These are phyloP conservation scores for Mycogone perniciosa DNA, from an alignment of 2,329 filamentous ascomycete genomes.

Conservation along the genomic window DNA sequence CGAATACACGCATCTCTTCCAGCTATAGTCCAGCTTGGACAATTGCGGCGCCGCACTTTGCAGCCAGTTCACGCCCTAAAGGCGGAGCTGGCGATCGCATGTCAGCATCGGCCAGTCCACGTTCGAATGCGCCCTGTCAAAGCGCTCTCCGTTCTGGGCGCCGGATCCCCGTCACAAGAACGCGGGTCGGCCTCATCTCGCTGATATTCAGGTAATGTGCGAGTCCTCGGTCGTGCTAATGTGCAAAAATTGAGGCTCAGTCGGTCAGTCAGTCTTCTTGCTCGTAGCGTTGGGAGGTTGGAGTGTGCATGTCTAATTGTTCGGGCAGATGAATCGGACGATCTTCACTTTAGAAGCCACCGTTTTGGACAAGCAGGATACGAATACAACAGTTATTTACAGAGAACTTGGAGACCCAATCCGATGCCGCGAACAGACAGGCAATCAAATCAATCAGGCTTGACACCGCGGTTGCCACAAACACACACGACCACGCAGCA, in stretches of 20 bases:
- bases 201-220: neutral
- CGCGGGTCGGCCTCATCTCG: slow-evolving; percentile 7
- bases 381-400: too few species aligned
- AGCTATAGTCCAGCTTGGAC: too few species aligned
- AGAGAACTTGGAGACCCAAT: too few species aligned
- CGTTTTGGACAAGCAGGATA: too few species aligned
- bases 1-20: too few species aligned
- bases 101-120: neutral
- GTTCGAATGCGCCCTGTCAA: neutral
- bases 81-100: slow-evolving; percentile 8
- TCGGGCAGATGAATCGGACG: too few species aligned
- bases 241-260: neutral
- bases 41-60: neutral
- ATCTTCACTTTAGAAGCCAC: too few species aligned
- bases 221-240: neutral
- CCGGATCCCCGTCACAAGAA: slow-evolving; percentile 1
- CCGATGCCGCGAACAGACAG: too few species aligned
- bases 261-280: too few species aligned
- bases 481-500: neutral
- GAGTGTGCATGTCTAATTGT: too few species aligned
- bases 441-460: too few species aligned
- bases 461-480: neutral
- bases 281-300: too few species aligned
- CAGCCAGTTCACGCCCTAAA: slow-evolving; percentile 5
- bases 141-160: slow-evolving; percentile 3